Conservation (phyloP, 768 basidiomycete genomes). For the Tricholomella constricta region DNA sequence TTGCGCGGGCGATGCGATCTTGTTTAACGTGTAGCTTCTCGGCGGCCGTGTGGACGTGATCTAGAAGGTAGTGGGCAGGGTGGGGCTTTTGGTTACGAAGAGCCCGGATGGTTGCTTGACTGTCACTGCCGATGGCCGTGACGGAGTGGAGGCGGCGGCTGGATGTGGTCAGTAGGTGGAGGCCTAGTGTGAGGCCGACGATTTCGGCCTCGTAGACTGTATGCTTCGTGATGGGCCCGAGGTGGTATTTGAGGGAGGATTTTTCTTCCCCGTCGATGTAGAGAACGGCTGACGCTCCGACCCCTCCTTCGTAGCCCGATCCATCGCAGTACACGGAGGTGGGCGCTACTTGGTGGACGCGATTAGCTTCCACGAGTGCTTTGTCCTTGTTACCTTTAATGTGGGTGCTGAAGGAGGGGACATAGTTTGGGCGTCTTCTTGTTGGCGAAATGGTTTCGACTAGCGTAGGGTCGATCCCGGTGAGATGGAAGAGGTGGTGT, state of each 20-base stretch:
- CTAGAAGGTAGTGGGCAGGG: slow-evolving; percentile 9
- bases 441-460: slow-evolving; percentile 1
- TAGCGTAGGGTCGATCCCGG: neutral
- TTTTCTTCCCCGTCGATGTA: neutral
- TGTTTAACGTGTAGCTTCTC: slow-evolving; percentile 2
- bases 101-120: neutral
- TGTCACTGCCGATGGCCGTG: slow-evolving; percentile 1
- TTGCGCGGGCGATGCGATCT: neutral
- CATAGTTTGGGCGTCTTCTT: neutral
- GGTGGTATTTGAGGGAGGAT: neutral
- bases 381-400: neutral
- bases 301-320: slow-evolving; percentile 8
- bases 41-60: neutral
- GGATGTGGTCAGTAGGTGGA: neutral
- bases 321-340: slow-evolving; percentile 4
- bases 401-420: neutral
- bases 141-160: neutral
- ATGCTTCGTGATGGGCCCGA: slow-evolving; percentile 4
- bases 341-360: neutral
- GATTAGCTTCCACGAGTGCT: neutral
- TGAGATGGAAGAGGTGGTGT: slow-evolving; percentile 5
- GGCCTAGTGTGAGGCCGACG: neutral
- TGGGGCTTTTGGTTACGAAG: slow-evolving; percentile 5
- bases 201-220: slow-evolving; percentile 9
- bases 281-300: slow-evolving; percentile 5